A percentile compares a stretch with the other conserved stretches of the same genome.
phyloP scores from a whole-genome alignment of 2,329 filamentous ascomycete genomes.

The Ascochyta lentis region DNA sequence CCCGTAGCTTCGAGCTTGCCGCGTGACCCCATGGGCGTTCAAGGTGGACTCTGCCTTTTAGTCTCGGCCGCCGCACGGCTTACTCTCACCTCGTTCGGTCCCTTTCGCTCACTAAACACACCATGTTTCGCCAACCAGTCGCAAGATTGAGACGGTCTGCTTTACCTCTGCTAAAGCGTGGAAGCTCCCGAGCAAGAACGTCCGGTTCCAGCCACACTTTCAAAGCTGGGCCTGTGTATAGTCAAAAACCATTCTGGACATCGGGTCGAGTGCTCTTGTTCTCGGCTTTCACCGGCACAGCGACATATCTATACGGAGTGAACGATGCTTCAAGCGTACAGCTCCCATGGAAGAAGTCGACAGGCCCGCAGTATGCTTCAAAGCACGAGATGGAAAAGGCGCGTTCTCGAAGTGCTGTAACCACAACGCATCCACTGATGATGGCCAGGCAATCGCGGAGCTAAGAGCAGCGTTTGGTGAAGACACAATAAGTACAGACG shows the following conservation, averaged over 20 bases:
- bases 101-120: slow-evolving; percentile 10
- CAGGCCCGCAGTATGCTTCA: slow-evolving; percentile 56
- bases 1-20: slow-evolving; percentile 24
- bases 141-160: slow-evolving; percentile 38
- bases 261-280: slow-evolving; percentile 57
- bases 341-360: slow-evolving; percentile 33
- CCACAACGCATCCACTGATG: slow-evolving; percentile 8
- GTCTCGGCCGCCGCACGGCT: slow-evolving; percentile 23
- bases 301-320: slow-evolving; percentile 60
- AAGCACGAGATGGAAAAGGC: slow-evolving; percentile 60
- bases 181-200: slow-evolving; percentile 32
- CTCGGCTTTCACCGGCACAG: slow-evolving; percentile 57
- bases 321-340: slow-evolving; percentile 45
- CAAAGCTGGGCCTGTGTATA: slow-evolving; percentile 24
- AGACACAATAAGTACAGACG: slow-evolving; percentile 68
- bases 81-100: slow-evolving; percentile 21
- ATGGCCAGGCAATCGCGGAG: slow-evolving; percentile 62
- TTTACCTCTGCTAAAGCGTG: slow-evolving; percentile 39
- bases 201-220: slow-evolving; percentile 34
- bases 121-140: slow-evolving; percentile 44
- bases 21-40: slow-evolving; percentile 36
- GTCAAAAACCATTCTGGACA: slow-evolving; percentile 53
- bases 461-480: slow-evolving; percentile 60
- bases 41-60: slow-evolving; percentile 26
- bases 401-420: background rate